A percentile compares a stretch with the other conserved stretches of the same genome.
Evolutionary conservation across 148 eudicot genomes (phyloP).

Genomic region (Camellia sinensis): DNA sequence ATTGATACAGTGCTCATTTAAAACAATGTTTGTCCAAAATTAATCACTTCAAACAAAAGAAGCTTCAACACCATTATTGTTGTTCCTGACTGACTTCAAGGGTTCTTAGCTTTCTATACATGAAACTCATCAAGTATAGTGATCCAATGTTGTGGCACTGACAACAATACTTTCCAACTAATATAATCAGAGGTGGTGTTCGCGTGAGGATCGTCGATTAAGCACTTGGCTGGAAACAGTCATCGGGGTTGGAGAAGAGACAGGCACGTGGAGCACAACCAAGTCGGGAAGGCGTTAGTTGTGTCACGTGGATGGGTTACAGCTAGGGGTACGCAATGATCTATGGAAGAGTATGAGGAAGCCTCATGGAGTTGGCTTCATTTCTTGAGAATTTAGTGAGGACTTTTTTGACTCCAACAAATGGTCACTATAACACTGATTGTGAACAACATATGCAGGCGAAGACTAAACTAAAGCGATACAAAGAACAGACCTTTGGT

Average conservation of each 20-base stretch:
- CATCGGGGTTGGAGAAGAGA: too few relatives aligned
- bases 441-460: neutral
- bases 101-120: neutral
- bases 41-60: neutral
- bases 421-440: neutral
- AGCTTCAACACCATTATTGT: neutral
- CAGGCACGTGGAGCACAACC: too few relatives aligned
- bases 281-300: too few relatives aligned
- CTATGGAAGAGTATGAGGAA: too few relatives aligned
- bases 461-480: neutral
- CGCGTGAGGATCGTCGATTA: too few relatives aligned
- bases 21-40: neutral
- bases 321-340: too few relatives aligned
- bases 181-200: too few relatives aligned
- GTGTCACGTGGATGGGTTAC: too few relatives aligned
- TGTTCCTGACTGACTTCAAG: neutral
- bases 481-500: neutral
- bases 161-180: neutral
- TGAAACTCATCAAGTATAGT: neutral
- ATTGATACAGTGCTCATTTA: neutral
- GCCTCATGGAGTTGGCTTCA: too few relatives aligned
- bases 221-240: too few relatives aligned
- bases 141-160: neutral
- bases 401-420: neutral
- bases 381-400: too few relatives aligned